A percentile compares a stretch with the other conserved stretches of the same genome.
These are phyloP conservation scores for Cytospora schulzeri DNA, from an alignment of 2,329 filamentous ascomycete genomes.

Conservation along the genomic window DNA sequence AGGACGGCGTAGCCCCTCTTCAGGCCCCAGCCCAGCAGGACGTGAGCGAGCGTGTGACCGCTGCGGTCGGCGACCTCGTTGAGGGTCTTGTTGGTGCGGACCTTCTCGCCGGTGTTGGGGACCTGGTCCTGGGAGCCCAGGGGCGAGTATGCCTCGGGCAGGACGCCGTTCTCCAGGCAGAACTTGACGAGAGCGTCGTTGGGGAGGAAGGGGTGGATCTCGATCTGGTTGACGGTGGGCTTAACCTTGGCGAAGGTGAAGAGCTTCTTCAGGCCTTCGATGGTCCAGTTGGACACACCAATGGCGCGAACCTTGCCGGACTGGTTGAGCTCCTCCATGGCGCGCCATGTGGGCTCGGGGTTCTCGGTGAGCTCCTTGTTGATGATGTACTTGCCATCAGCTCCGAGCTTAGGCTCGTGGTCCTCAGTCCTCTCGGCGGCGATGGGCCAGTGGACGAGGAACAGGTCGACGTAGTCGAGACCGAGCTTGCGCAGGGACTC, in stretches of 20 bases:
- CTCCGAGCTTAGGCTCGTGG: conserved; percentile 46
- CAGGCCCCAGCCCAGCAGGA: conserved; percentile 67
- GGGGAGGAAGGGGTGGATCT: conserved; percentile 50
- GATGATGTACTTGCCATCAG: conserved; percentile 51
- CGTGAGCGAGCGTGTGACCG: conserved; percentile 60
- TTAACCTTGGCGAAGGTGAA: conserved; percentile 49
- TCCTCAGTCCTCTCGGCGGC: conserved; percentile 48
- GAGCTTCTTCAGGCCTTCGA: conserved; percentile 55
- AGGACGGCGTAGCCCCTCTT: conserved; percentile 67
- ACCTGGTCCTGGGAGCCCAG: conserved; percentile 70
- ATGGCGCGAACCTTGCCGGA: conserved; percentile 59
- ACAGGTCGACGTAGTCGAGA: conserved; percentile 58
- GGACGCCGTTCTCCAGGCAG: conserved; percentile 53
- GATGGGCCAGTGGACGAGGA: conserved; percentile 58
- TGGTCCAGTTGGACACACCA: conserved; percentile 61
- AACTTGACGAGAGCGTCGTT: conserved; percentile 54
- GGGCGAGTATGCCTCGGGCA: conserved; percentile 54
- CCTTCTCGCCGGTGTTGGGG: conserved; percentile 67
- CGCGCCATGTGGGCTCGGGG: conserved; percentile 63
- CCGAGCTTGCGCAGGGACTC: conserved; percentile 54
- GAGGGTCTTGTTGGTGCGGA: conserved; percentile 60
- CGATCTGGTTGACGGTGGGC: conserved; percentile 55
- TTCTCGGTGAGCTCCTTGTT: conserved; percentile 66
- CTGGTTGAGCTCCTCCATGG: conserved; percentile 60
- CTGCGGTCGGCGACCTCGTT: conserved; percentile 60